A percentile compares a stretch with the other conserved stretches of the same genome.
These are phyloP conservation scores for Ceratonia siliqua DNA, from an alignment of 306 rosid genomes.

Conservation along the genomic window DNA sequence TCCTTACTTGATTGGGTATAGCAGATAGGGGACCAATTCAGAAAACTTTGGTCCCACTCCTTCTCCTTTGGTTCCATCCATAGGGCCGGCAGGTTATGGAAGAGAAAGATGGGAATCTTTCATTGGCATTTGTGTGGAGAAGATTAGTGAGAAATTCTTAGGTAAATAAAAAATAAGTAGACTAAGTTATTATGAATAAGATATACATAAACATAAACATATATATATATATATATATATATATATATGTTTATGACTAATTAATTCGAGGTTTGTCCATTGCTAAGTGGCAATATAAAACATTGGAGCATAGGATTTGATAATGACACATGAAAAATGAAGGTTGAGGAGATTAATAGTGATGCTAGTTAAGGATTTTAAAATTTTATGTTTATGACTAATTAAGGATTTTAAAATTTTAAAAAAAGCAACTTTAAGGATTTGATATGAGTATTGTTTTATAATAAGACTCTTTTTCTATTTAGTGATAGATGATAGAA, in stretches of 20 bases:
- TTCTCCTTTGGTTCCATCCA: slow-evolving; percentile 33
- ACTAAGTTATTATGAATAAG: too few species aligned
- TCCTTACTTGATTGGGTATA: slow-evolving; percentile 36
- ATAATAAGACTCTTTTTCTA: neutral
- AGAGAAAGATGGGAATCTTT: slow-evolving; percentile 39
- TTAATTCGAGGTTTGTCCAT: slow-evolving; percentile 1
- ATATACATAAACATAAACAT: too few species aligned
- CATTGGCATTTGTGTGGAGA: slow-evolving; percentile 18
- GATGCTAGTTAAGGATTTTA: neutral
- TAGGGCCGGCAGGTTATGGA: slow-evolving; percentile 17
- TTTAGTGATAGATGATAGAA: neutral
- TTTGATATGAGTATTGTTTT: neutral
- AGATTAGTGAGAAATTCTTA: too few species aligned
- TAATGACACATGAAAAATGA: slow-evolving; percentile 28
- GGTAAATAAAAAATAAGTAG: too few species aligned
- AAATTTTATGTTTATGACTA: too few species aligned
- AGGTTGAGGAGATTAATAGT: slow-evolving; percentile 24
- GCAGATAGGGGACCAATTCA: slow-evolving; percentile 46
- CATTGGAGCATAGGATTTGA: slow-evolving; percentile 18
- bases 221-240: too few species aligned
- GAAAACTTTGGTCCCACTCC: slow-evolving; percentile 16
- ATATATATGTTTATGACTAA: slow-evolving; percentile 21
- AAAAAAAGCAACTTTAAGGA: too few species aligned
- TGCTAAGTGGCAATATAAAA: slow-evolving; percentile 12
- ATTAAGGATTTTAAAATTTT: too few species aligned